Base-by-base conservation (phyloP, 345 rosid species). In the Litchi chinensis region DNA sequence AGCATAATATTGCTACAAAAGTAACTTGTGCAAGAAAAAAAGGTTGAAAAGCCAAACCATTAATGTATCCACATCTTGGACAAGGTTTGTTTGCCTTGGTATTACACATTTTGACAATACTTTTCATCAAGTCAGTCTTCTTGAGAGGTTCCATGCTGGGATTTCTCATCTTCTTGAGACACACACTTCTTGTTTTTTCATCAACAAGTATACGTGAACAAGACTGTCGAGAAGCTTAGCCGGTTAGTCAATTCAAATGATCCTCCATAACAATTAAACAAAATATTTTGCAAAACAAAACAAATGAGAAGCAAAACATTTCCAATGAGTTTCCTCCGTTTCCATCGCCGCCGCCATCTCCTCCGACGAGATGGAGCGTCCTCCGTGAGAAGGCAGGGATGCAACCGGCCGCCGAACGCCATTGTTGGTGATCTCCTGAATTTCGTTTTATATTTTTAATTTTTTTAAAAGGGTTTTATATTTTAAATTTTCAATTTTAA, bases 151-250 rank as follows among this genome's bases (percentile, higher is more conserved):
- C 99, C 76, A 84, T 77, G 83, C 79, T 92, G 32, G 97, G 93
- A 83, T 79, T 86, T 76, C 96, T 90, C 93, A 93, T 91, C 87
- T 80, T 92, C 83, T 84, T 89, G 83, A 91, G 83, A 80, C 84
- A 80, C 21, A 81, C 87, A 79, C 80, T 86, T 68, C 80, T 64
- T 70, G 79, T 37, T 76, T 87, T 86, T 76, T 94, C 97, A 6
- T 89, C 97, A 79, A 92, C 57, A 78, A 96, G 93, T 73, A 94
- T 76, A 40, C 77, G 89, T 54, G 97, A 89, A 81, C 99, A 96
- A 65, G 91, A 86, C 99, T 94, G 87, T 70, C 74, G 73, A 81
- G 54, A 77, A 67, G 56, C 32, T 41, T 15, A 52, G 6, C 11
- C 63, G 63, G 46, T 77, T 73, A 79, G 70, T 83, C 73, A 74